Percentiles rank a stretch among this genome's conserved stretches.
These are phyloP conservation scores for Metarhizium brunneum DNA, from an alignment of 2,329 filamentous ascomycete species.

Conservation along the genomic window DNA sequence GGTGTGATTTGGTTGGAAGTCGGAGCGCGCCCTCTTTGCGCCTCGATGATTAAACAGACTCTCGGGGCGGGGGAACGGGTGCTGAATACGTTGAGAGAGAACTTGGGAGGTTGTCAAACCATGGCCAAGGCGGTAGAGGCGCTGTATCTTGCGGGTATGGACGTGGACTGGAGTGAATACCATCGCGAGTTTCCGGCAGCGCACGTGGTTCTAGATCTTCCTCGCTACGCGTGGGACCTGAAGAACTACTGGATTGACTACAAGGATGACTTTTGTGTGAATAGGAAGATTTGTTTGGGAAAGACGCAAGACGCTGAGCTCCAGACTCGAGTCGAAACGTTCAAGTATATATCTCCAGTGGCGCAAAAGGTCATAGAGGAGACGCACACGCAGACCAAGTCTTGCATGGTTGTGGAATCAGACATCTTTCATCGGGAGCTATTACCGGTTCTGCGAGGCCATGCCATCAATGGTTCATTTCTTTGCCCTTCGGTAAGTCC, in stretches of 20 bases:
- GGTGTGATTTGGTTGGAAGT: neutral
- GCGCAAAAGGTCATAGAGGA: conserved; percentile 40
- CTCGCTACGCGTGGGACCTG: conserved; percentile 59
- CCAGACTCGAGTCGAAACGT: neutral
- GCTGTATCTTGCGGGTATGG: neutral
- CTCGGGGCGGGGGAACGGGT: neutral
- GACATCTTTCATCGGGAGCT: conserved; percentile 8
- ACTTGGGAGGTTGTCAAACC: neutral
- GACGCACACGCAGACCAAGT: conserved; percentile 33
- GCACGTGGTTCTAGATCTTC: conserved; percentile 46
- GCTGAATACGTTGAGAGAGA: neutral
- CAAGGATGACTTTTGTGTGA: conserved; percentile 48
- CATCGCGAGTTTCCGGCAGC: conserved; percentile 36
- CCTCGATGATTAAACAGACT: neutral
- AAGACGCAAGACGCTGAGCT: neutral
- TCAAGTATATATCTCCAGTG: neutral
- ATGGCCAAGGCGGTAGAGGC: neutral
- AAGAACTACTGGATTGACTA: conserved; percentile 59
- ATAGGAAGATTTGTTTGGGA: conserved; percentile 35
- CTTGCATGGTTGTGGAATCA: conserved; percentile 44
- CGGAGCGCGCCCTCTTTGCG: neutral
- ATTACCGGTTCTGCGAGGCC: neutral
- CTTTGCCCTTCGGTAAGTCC: conserved; percentile 4
- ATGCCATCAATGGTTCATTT: conserved; percentile 3
- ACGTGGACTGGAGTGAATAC: conserved; percentile 35